Base-by-base conservation (phyloP, 1,284 basidiomycete genomes). In the Phlebopus sp. region DNA sequence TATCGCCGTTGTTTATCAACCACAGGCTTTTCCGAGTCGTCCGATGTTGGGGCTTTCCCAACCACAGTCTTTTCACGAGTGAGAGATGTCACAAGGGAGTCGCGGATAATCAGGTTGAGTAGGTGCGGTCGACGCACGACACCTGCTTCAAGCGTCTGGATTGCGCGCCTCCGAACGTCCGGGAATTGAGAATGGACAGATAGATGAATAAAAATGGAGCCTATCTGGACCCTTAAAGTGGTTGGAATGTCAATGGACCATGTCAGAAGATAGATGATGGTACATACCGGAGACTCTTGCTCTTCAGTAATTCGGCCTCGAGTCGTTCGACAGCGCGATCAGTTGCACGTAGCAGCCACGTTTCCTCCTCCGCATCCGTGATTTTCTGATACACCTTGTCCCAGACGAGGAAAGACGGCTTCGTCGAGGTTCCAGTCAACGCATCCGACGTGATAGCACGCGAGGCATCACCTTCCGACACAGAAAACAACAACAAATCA, bases 341-440 rank as follows among this genome's bases (percentile, higher is more conserved):
- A 5, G 77, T 64, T 0, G 88, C 84, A 25, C 85, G 77, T n/a
- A 91, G 69, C 3, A 96, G 68, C 93, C 93, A 96, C 14, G 58
- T 60, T 54, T 91, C 83, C 27, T 95, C 92, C 15, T 82, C 80
- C 0, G 68, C 58, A 5, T 81, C 76, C 5, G 70, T 70, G 5
- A 87, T 59, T 63, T 90, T 92, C 47, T 84, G 79, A 61, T 92
- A 93, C 0, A 90, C 82, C 66, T 90, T 93, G 48, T 94, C 92
- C 79, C 82, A 91, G 17, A 95, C 60, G 34, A 97, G 63, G 70
- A 96, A 96, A 1, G 87, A 86, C 0, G 92, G 89, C 62, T 92
- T 96, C 5, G 75, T 64, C 1, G 74, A 63, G 2, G 71, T 72
- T 7, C 74, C 59, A 6, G 66, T 59, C 9, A 86, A 64, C 0